These are phyloP conservation scores for Colletotrichum kahawae DNA, from an alignment of 2,329 filamentous ascomycete genomes.

Conservation along the genomic window DNA sequence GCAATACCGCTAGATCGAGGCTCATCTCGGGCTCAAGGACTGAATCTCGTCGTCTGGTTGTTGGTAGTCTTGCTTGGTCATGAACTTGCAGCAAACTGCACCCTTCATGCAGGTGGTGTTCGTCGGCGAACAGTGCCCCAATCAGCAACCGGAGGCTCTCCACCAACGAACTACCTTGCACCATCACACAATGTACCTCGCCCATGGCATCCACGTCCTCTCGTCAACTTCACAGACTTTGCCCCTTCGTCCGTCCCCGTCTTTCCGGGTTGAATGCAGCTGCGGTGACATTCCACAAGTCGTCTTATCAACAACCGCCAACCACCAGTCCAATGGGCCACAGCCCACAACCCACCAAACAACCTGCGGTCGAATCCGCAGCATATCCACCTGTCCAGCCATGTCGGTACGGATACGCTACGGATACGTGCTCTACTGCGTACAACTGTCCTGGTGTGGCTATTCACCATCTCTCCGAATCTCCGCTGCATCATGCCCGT, in stretches of 20 bases:
- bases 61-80: background rate
- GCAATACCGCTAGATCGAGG: background rate
- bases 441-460: background rate
- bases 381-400: background rate
- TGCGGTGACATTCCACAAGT: background rate
- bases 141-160: background rate
- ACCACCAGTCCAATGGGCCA: background rate
- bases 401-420: background rate
- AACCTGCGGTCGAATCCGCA: background rate
- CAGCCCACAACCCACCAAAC: background rate
- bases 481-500: slow-evolving; percentile 3
- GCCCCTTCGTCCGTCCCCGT: background rate
- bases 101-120: slow-evolving; percentile 11
- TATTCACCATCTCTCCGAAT: background rate
- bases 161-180: background rate
- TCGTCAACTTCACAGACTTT: background rate
- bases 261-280: background rate
- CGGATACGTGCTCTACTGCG: background rate
- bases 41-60: background rate
- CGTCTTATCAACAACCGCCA: background rate
- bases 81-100: background rate
- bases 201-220: background rate
- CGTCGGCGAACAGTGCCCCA: background rate
- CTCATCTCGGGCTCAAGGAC: background rate
- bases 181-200: background rate